Base-by-base conservation (phyloP, 2,329 filamentous ascomycete species). In the Aureobasidium sp. region DNA sequence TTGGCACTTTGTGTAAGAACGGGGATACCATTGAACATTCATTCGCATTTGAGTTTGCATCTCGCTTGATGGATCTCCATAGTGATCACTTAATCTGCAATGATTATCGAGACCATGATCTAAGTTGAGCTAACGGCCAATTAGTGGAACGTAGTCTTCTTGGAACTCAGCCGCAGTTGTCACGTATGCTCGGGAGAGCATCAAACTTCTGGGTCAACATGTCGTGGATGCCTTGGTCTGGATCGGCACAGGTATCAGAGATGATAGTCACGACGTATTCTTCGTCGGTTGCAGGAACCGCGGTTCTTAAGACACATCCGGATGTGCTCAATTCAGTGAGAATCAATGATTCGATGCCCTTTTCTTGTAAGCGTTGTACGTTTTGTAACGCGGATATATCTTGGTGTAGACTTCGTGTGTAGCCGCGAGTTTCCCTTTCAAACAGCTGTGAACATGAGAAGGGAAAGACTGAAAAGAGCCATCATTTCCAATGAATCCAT, bases 401-500 rank as follows among this genome's bases (percentile, higher is more conserved):
- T 97, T 97, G 67, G 94, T 93, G 78, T 97, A 93, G 1, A 97
- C 90, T 42, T 91, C 86, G 81, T 97, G 94, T 8, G 90, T 91
- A 31, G 93, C 90, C 27, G 83, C 82, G 16, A 97, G 80, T 0
- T 90, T 84, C 11, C 88, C 82, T 16, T 88, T 88, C 45, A 97
- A 83, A 42, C 93, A 85, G 71, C 90, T 88, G 77, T 98, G 95
- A 5, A 97, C 88, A 80, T 97, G 94, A 10, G 92, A 92, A 0
- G 95, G 95, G 72, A 98, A 97, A 51, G 91, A 93, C 68, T 90
- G 88, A 75, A 98, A 98, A 66, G 93, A 97, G 38, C 92, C 91
- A 77, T 96, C 93, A 67, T 93, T 91, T 60, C 95, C 94, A 85
- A 96, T 91, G 80, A 97, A 97, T 67, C 95, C 94, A 81, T 97